These are phyloP conservation scores for Oryza meridionalis DNA, from an alignment of 176 grass and related monocot species.

Conservation along the genomic window DNA sequence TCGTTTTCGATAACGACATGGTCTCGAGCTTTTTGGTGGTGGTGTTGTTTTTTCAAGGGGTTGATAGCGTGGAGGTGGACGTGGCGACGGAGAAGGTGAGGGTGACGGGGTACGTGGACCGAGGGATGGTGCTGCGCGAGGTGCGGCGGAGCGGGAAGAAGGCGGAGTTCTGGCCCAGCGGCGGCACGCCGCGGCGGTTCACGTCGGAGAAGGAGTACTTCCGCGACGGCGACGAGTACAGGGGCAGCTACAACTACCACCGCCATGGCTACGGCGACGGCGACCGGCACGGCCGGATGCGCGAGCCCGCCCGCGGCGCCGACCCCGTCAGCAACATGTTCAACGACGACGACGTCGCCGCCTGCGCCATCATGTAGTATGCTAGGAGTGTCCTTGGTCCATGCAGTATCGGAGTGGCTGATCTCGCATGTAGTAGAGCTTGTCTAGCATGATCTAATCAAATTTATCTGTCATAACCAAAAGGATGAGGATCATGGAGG, in stretches of 20 bases:
- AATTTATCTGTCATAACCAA: neutral
- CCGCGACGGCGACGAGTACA: slow-evolving; percentile 56
- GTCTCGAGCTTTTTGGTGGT: neutral
- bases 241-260: slow-evolving; percentile 70
- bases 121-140: slow-evolving; percentile 59
- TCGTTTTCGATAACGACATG: neutral
- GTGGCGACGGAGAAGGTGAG: slow-evolving; percentile 72
- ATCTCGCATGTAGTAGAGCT: too few species aligned
- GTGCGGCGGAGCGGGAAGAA: slow-evolving; percentile 83
- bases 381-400: too few species aligned
- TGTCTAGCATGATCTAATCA: too few species aligned
- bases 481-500: neutral
- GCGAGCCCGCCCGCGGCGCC: slow-evolving; percentile 42
- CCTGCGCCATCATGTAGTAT: slow-evolving; percentile 50
- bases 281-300: slow-evolving; percentile 60
- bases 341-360: slow-evolving; percentile 74
- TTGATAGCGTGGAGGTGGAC: slow-evolving; percentile 75
- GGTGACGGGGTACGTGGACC: slow-evolving; percentile 80
- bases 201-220: slow-evolving; percentile 62
- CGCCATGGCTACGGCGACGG: slow-evolving; percentile 61
- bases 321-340: slow-evolving; percentile 66
- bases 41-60: slow-evolving; percentile 25
- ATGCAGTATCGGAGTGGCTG: too few species aligned
- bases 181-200: slow-evolving; percentile 51
- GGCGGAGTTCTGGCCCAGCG: slow-evolving; percentile 77